Conservation (phyloP, 1,284 basidiomycete species). For the Sutorius eximius region DNA sequence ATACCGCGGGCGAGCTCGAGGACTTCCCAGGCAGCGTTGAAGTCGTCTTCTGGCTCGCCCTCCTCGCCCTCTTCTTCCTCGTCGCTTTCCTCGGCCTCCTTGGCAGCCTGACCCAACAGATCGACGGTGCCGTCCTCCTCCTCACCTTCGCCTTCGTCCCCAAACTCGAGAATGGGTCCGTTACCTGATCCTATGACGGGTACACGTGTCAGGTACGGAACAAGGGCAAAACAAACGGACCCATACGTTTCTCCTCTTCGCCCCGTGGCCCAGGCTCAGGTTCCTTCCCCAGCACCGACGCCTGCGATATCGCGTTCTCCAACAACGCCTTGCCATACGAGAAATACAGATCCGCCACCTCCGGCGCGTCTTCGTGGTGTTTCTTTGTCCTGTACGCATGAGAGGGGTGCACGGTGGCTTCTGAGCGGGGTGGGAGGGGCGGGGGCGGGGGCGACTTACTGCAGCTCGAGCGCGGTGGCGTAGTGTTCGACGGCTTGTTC, state of each 20-base stretch:
- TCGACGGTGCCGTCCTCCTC: constrained; percentile 54
- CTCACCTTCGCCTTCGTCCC: constrained; percentile 66
- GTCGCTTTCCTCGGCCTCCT: constrained; percentile 44
- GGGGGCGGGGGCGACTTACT: constrained; percentile 46
- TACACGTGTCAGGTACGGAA: background rate
- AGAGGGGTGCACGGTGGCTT: too few relatives aligned
- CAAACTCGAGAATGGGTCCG: constrained; percentile 69
- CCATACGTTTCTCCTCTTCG: constrained; percentile 46
- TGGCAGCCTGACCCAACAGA: constrained; percentile 56
- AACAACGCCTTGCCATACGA: constrained; percentile 84
- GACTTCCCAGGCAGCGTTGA: constrained; percentile 93
- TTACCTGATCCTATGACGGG: constrained; percentile 31
- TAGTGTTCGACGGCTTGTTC: constrained; percentile 86
- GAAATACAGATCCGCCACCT: constrained; percentile 82
- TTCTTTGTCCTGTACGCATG: constrained; percentile 56
- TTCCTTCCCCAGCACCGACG: constrained; percentile 82
- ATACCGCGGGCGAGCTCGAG: constrained; percentile 84
- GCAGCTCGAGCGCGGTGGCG: constrained; percentile 78
- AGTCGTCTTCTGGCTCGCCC: constrained; percentile 85
- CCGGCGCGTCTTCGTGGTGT: constrained; percentile 71
- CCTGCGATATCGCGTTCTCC: constrained; percentile 84
- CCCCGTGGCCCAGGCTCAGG: constrained; percentile 51
- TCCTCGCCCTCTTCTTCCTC: constrained; percentile 59
- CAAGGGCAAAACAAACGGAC: constrained; percentile 1
- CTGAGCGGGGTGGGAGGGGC: background rate